phyloP scores from a whole-genome alignment of 1,284 basidiomycete genomes.

The Polyporus tsugae region DNA sequence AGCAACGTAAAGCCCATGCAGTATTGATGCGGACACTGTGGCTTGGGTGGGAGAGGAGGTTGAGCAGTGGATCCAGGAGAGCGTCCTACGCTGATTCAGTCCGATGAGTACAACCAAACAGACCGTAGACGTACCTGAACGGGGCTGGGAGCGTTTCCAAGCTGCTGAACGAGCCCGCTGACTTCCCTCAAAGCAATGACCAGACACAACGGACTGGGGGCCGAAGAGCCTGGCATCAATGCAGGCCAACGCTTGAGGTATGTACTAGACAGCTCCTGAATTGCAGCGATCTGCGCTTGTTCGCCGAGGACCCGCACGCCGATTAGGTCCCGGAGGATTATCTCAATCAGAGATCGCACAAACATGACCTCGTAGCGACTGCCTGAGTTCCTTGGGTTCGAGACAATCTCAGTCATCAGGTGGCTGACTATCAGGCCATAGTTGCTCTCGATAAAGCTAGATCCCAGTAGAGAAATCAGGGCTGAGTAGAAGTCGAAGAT shows the following conservation, averaged over 20 bases:
- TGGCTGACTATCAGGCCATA: conserved; percentile 86
- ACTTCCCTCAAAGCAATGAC: conserved; percentile 86
- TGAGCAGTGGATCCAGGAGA: conserved; percentile 85
- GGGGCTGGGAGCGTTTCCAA: conserved; percentile 91
- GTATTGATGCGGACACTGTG: conserved; percentile 88
- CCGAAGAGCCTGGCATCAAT: conserved; percentile 85
- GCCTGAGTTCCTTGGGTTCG: conserved; percentile 58
- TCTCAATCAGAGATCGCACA: conserved; percentile 76
- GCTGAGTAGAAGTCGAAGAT: conserved; percentile 92
- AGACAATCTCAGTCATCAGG: conserved; percentile 80
- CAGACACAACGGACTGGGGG: conserved; percentile 78
- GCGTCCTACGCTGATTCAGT: conserved; percentile 64
- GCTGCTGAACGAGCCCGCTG: conserved; percentile 85
- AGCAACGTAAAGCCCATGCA: conserved; percentile 88
- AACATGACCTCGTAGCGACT: conserved; percentile 81
- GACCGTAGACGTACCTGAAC: conserved; percentile 68
- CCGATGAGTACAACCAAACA: neutral
- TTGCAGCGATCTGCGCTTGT: conserved; percentile 91
- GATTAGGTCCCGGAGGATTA: conserved; percentile 87
- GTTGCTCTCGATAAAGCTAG: conserved; percentile 83
- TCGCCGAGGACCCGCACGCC: conserved; percentile 91
- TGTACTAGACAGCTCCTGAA: conserved; percentile 82
- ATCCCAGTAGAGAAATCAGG: conserved; percentile 79
- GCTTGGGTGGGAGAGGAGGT: conserved; percentile 87
- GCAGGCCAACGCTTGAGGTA: conserved; percentile 94